These are phyloP conservation scores for Sapria himalayana DNA, from an alignment of 345 rosid species.

Conservation along the genomic window DNA sequence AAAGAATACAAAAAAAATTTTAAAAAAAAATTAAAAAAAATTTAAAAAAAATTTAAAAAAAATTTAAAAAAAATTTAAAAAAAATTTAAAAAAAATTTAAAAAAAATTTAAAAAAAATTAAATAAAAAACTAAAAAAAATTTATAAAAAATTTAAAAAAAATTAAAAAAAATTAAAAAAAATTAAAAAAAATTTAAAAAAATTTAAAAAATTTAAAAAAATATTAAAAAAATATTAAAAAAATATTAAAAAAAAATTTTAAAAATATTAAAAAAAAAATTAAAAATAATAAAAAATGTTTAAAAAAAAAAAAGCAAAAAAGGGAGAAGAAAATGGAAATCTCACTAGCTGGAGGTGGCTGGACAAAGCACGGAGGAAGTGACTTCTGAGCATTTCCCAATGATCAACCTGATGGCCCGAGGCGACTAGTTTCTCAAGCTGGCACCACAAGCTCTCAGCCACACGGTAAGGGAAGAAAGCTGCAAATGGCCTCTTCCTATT, in stretches of 20 bases:
- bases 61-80: background rate
- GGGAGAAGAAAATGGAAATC: background rate
- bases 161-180: background rate
- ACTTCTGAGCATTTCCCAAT: constrained; percentile 47
- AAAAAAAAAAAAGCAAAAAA: background rate
- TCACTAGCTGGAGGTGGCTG: constrained; percentile 68
- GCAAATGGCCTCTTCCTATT: constrained; percentile 54
- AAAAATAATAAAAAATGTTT: background rate
- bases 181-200: too few relatives aligned
- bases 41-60: background rate
- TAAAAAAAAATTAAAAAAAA: background rate
- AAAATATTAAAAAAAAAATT: background rate
- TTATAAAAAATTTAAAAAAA: background rate
- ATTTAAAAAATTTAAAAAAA: too few relatives aligned
- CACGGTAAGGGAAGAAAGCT: constrained; percentile 68
- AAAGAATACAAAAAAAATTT: background rate
- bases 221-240: too few relatives aligned
- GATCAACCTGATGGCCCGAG: constrained; percentile 49
- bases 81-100: background rate
- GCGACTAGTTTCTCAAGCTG: constrained; percentile 39
- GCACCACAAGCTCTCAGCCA: constrained; percentile 59
- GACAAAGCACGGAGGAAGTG: constrained; percentile 38
- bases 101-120: background rate
- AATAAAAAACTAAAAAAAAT: background rate
- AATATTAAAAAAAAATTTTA: too few relatives aligned